Evolutionary conservation across 805 yeast genomes (phyloP).

Genomic region (Groenewaldozyma salmanticensis): DNA sequence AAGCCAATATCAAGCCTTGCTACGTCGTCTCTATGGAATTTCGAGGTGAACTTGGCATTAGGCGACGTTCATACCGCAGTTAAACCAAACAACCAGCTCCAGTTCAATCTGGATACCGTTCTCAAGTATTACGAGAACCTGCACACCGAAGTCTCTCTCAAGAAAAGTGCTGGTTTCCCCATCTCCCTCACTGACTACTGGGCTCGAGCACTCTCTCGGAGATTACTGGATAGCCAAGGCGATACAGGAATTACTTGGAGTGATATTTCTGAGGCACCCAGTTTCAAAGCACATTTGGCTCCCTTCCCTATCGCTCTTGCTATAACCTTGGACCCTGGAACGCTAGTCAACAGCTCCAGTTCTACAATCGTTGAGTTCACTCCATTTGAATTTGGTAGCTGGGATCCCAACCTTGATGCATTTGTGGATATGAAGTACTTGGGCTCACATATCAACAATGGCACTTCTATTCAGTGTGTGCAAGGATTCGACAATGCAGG

Average conservation of each 20-base stretch:
- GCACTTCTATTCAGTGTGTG: slow-evolving; percentile 11
- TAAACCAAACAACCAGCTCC: neutral
- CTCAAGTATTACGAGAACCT: slow-evolving; percentile 5
- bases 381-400: slow-evolving; percentile 72
- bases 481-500: slow-evolving; percentile 72
- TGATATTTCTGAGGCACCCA: slow-evolving; percentile 44
- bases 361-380: slow-evolving; percentile 37
- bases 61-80: slow-evolving; percentile 1
- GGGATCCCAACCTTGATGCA: slow-evolving; percentile 65
- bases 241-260: slow-evolving; percentile 49
- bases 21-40: slow-evolving; percentile 9
- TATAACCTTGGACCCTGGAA: slow-evolving; percentile 32
- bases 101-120: slow-evolving; percentile 10
- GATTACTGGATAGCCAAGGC: slow-evolving; percentile 46
- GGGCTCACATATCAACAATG: slow-evolving; percentile 49
- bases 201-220: slow-evolving; percentile 63
- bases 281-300: slow-evolving; percentile 47
- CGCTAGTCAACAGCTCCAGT: slow-evolving; percentile 35
- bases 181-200: slow-evolving; percentile 65
- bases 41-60: slow-evolving; percentile 44
- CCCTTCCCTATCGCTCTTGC: slow-evolving; percentile 46
- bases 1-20: neutral
- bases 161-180: slow-evolving; percentile 57
- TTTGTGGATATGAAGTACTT: slow-evolving; percentile 58
- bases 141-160: slow-evolving; percentile 18